A percentile compares a stretch with the other conserved stretches of the same genome.
Conservation (phyloP, 257 asterid species). For the Euphrasia confusa region DNA sequence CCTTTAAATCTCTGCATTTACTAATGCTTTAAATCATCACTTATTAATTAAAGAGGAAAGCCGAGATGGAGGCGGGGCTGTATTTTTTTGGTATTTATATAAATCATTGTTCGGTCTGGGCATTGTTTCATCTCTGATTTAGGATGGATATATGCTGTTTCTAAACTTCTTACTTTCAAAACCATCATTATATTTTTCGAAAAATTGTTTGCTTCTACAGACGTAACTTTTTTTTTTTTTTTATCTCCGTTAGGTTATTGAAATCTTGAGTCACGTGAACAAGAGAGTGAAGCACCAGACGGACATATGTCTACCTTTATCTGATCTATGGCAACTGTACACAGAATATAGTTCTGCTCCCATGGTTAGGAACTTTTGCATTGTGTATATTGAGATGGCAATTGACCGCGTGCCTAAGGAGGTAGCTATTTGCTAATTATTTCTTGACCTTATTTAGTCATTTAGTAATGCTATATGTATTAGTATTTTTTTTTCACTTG, state of each 20-base stretch:
- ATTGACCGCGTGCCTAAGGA: constrained; percentile 69
- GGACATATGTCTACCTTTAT: constrained; percentile 63
- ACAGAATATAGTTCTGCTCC: constrained; percentile 63
- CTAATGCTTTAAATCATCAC: constrained; percentile 7
- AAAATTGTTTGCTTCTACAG: constrained; percentile 14
- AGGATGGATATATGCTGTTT: too few species aligned
- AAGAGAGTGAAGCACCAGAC: constrained; percentile 84
- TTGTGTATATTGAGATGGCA: constrained; percentile 90
- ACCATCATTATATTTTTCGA: constrained; percentile 10
- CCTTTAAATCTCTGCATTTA: constrained; percentile 2
- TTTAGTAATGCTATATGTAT: background rate
- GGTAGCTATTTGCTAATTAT: constrained; percentile 41
- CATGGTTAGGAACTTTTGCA: constrained; percentile 87
- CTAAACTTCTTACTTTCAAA: background rate
- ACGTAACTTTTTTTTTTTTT: constrained; percentile 17
- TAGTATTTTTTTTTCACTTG: constrained; percentile 8
- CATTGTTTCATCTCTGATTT: background rate
- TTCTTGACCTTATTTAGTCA: constrained; percentile 17
- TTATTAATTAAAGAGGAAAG: background rate
- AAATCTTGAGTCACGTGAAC: constrained; percentile 89
- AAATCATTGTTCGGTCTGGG: background rate
- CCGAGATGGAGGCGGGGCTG: background rate
- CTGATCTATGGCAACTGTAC: constrained; percentile 77
- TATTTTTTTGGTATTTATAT: constrained; percentile 9
- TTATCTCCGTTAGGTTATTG: constrained; percentile 59